phyloP scores from a whole-genome alignment of 2,329 filamentous ascomycete genomes.

The Akanthomyces dipterigenus region DNA sequence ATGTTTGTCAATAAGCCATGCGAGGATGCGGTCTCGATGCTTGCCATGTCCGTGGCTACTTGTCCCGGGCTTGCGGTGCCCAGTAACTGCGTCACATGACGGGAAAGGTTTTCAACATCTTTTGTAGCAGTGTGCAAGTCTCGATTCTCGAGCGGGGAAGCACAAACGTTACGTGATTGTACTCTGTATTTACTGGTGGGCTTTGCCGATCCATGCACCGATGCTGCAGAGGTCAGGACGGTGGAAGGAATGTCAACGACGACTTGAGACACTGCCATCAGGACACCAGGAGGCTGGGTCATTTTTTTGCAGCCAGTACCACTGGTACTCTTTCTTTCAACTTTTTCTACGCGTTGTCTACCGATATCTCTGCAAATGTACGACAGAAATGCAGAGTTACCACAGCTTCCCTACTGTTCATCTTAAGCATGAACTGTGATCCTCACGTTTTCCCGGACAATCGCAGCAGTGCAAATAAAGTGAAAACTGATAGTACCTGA shows the following conservation, averaged over 20 bases:
- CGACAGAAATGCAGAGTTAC: not conserved
- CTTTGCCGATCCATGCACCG: not conserved
- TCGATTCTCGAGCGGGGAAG: not conserved
- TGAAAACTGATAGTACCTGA: not conserved
- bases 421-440: not conserved
- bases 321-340: not conserved
- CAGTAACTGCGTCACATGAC: not conserved
- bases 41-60: not conserved
- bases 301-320: not conserved
- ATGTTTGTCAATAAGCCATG: not conserved
- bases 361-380: not conserved
- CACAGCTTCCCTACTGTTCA: not conserved
- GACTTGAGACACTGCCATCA: not conserved
- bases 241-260: not conserved
- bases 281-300: not conserved
- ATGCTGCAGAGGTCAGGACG: not conserved
- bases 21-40: not conserved
- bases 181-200: too few species aligned
- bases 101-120: not conserved
- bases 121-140: not conserved
- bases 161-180: not conserved
- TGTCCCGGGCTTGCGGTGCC: not conserved
- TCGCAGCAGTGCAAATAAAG: not conserved
- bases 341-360: not conserved
- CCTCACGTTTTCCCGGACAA: not conserved